Conservation (phyloP, 2,329 filamentous ascomycete species). For the Ophiocordyceps camponoti-saundersi region DNA sequence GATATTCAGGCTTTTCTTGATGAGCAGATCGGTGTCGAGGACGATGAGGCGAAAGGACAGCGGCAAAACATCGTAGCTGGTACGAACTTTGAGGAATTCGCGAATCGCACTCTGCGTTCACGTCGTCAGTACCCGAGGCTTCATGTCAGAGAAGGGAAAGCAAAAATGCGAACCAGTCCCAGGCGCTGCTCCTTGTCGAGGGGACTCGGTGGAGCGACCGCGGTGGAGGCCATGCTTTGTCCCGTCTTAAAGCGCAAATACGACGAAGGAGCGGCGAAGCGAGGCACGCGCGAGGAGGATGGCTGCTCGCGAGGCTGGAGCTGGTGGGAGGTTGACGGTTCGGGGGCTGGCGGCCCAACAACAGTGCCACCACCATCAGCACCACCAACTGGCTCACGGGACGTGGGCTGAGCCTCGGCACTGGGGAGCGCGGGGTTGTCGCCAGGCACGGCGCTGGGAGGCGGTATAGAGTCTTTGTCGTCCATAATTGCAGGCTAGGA, state of each 20-base stretch:
- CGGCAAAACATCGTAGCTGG: slow-evolving; percentile 93
- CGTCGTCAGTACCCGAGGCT: neutral
- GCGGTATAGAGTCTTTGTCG: slow-evolving; percentile 2
- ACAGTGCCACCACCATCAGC: neutral
- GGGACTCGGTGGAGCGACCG: slow-evolving; percentile 30
- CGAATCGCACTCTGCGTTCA: slow-evolving; percentile 61
- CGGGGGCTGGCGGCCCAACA: neutral
- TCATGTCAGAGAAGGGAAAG: slow-evolving; percentile 1
- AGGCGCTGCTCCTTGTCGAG: slow-evolving; percentile 64
- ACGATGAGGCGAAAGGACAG: slow-evolving; percentile 92
- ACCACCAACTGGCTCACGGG: slow-evolving; percentile 5
- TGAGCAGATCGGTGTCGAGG: slow-evolving; percentile 84
- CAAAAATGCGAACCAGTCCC: slow-evolving; percentile 42
- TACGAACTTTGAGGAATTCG: slow-evolving; percentile 89
- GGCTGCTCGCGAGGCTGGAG: slow-evolving; percentile 1
- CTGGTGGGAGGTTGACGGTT: neutral
- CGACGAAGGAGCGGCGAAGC: slow-evolving; percentile 42
- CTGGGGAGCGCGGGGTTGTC: slow-evolving; percentile 5
- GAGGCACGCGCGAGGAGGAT: slow-evolving; percentile 21
- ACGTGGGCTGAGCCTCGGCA: slow-evolving; percentile 3
- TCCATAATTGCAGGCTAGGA: slow-evolving; percentile 3
- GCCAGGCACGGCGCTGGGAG: slow-evolving; percentile 3
- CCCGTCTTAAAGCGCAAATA: slow-evolving; percentile 29
- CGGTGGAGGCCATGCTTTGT: slow-evolving; percentile 8
- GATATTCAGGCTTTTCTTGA: slow-evolving; percentile 94